These are phyloP conservation scores for Leersia perrieri DNA, from an alignment of 176 grass and related monocot species.

Conservation along the genomic window DNA sequence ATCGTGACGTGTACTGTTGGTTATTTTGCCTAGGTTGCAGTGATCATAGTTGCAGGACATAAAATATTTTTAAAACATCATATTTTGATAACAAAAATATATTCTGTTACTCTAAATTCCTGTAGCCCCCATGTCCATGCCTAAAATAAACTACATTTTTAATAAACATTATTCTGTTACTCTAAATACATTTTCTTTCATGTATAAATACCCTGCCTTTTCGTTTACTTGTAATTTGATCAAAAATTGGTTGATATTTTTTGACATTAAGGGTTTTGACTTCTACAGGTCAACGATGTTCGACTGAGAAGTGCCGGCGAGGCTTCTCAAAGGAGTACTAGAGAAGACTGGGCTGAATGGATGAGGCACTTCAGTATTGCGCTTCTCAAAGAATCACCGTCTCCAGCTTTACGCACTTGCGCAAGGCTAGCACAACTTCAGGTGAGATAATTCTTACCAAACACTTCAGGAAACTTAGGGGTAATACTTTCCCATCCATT, in stretches of 20 bases:
- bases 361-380: constrained; percentile 99
- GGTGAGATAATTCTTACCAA: constrained; percentile 41
- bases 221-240: background rate
- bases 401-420: constrained; percentile 92
- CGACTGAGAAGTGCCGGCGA: constrained; percentile 88
- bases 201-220: background rate
- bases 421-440: constrained; percentile 92
- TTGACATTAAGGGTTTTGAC: constrained; percentile 16
- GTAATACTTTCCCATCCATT: background rate
- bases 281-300: constrained; percentile 82
- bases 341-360: constrained; percentile 99
- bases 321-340: constrained; percentile 96
- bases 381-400: constrained; percentile 95
- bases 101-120: background rate
- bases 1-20: no score
- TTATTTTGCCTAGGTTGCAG: background rate
- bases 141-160: background rate
- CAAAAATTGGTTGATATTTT: background rate
- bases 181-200: no score
- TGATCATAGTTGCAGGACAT: background rate
- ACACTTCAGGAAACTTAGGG: background rate
- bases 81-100: background rate
- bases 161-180: no score
- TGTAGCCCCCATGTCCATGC: background rate
- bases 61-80: background rate